These are phyloP conservation scores for Flaveria brownii DNA, from an alignment of 129 eudicot species.

Conservation along the genomic window DNA sequence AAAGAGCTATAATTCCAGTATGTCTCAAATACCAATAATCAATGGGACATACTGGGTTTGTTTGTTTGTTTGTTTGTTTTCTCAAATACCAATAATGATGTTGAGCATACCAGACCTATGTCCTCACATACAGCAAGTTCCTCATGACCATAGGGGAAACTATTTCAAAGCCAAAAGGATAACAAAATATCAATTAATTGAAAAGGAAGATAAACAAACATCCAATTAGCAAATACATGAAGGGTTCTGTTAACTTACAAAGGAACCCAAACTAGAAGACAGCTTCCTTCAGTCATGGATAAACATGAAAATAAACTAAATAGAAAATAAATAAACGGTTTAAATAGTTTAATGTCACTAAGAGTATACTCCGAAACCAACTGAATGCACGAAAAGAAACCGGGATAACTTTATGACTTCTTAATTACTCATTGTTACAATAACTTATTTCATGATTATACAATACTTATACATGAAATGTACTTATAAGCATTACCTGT, in stretches of 20 bases:
- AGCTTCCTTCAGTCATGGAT: background rate
- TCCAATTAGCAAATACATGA: background rate
- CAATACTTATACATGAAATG: no score
- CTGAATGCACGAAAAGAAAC: background rate
- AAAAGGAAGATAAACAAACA: background rate
- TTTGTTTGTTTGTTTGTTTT: no score
- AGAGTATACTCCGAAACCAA: background rate
- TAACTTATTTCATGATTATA: no score
- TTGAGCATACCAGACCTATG: no score
- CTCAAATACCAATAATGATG: no score
- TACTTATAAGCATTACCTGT: no score
- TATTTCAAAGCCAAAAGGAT: constrained; percentile 22
- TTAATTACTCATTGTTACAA: background rate
- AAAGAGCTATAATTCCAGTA: no score
- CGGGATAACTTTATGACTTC: background rate
- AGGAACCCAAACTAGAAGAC: background rate
- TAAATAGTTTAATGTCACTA: background rate
- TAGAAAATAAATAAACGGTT: background rate
- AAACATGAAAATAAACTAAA: background rate
- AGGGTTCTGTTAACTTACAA: constrained; percentile 56
- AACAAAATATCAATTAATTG: background rate
- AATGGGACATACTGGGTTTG: no score
- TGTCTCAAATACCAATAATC: no score
- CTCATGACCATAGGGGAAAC: constrained; percentile 87
- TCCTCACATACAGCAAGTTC: constrained; percentile 47